A percentile compares a stretch with the other conserved stretches of the same genome.
These are phyloP conservation scores for Kentomonas sorsogonicus DNA, from an alignment of 208 protist species.

Conservation along the genomic window DNA sequence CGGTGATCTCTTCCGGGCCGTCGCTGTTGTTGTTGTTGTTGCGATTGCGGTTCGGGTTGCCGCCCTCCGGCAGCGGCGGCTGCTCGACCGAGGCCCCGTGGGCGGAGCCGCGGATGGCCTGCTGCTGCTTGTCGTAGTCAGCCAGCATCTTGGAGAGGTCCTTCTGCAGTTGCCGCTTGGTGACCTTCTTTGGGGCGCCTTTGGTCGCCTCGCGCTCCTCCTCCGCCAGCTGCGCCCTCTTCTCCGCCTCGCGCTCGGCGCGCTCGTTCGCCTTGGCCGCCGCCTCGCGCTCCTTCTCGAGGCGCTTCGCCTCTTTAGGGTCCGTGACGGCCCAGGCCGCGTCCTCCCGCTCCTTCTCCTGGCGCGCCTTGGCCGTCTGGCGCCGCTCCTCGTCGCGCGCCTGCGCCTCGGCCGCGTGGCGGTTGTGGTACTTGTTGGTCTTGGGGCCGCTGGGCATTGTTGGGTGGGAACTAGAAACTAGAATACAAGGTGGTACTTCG, in stretches of 20 bases:
- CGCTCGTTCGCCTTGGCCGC: slow-evolving; percentile 52
- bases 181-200: slow-evolving; percentile 70
- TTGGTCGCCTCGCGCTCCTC: slow-evolving; percentile 61
- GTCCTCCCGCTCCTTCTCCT: slow-evolving; percentile 48
- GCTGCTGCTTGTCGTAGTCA: slow-evolving; percentile 70
- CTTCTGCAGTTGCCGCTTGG: slow-evolving; percentile 75
- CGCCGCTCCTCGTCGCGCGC: slow-evolving; percentile 59
- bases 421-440: slow-evolving; percentile 80
- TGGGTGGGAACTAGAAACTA: neutral
- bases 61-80: neutral
- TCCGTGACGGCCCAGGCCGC: slow-evolving; percentile 72
- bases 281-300: slow-evolving; percentile 57
- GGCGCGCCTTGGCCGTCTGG: slow-evolving; percentile 20
- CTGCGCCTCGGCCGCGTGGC: slow-evolving; percentile 77
- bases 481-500: no score
- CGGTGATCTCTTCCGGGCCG: slow-evolving; percentile 23
- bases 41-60: slow-evolving; percentile 44
- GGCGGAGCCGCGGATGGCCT: slow-evolving; percentile 25
- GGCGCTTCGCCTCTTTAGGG: slow-evolving; percentile 42
- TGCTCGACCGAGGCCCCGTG: slow-evolving; percentile 23
- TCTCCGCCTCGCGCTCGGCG: slow-evolving; percentile 47
- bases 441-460: slow-evolving; percentile 84
- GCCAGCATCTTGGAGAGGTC: slow-evolving; percentile 78
- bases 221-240: slow-evolving; percentile 57
- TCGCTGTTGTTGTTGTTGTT: slow-evolving; percentile 13